Percentiles rank a stretch among this genome's conserved stretches.
Conservation (phyloP, 2,329 filamentous ascomycete species). For the Aspergillus fumigatiaffinis region DNA sequence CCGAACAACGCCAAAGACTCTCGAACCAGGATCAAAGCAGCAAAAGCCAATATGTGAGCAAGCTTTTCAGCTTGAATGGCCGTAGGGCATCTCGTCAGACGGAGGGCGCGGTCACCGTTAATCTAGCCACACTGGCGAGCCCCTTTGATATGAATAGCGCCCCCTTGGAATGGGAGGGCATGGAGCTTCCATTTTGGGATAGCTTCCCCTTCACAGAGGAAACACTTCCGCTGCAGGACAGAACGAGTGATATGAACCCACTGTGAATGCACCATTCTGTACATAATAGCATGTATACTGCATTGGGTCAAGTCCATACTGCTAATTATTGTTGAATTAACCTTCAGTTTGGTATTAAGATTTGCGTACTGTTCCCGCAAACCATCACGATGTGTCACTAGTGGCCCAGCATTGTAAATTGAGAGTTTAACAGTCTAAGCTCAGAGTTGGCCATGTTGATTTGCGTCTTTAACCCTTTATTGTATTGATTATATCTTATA, state of each 20-base stretch:
- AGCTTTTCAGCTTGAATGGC: constrained; percentile 32
- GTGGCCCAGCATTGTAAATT: too few species aligned
- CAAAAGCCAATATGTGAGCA: constrained; percentile 33
- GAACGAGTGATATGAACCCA: not conserved
- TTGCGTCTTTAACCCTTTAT: too few species aligned
- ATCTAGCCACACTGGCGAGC: constrained; percentile 7
- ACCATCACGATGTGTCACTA: too few species aligned
- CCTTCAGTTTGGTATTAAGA: not conserved
- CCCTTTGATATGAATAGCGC: constrained; percentile 14
- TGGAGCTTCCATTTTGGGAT: constrained; percentile 34
- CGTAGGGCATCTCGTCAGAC: constrained; percentile 7
- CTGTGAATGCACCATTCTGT: not conserved
- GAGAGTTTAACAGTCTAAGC: too few species aligned
- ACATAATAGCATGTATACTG: too few species aligned
- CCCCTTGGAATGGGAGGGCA: constrained; percentile 29
- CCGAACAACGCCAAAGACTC: constrained; percentile 37
- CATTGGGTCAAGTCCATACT: too few species aligned
- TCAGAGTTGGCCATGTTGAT: too few species aligned
- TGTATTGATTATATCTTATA: too few species aligned
- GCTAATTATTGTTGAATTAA: not conserved
- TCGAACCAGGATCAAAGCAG: constrained; percentile 23
- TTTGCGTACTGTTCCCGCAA: not conserved
- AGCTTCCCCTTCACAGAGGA: constrained; percentile 32
- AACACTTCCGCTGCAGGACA: constrained; percentile 3
- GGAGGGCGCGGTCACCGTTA: constrained; percentile 3